Evolutionary conservation across 2,329 filamentous ascomycete species (phyloP).

Genomic region (Apiospora phragmitis): DNA sequence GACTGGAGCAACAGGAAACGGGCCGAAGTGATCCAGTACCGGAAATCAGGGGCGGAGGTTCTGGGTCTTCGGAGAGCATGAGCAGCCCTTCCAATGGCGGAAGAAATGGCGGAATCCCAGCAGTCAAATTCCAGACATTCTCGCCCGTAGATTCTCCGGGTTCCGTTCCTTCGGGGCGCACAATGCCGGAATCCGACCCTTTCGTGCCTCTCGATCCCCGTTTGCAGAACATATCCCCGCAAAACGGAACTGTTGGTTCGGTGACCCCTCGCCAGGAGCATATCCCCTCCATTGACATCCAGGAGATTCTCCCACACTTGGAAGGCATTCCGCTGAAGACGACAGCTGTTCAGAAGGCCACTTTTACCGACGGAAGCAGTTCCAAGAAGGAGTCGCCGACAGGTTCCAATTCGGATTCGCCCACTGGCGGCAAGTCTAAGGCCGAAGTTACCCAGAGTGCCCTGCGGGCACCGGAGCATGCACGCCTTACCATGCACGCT

Average conservation of each 20-base stretch:
- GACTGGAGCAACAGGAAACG: not conserved
- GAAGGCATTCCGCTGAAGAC: conserved; percentile 60
- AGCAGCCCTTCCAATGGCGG: conserved; percentile 18
- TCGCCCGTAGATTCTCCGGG: not conserved
- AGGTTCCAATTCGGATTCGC: conserved; percentile 27
- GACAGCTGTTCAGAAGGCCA: conserved; percentile 51
- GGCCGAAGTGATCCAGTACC: not conserved
- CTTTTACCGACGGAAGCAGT: conserved; percentile 46
- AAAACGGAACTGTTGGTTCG: not conserved
- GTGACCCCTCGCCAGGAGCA: conserved; percentile 29
- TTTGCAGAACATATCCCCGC: conserved; percentile 41
- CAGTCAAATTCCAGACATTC: conserved; percentile 15
- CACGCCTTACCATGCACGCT: conserved; percentile 60
- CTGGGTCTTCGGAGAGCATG: conserved; percentile 8
- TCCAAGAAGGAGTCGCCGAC: conserved; percentile 32
- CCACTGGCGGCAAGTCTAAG: conserved; percentile 24
- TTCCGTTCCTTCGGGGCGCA: conserved; percentile 24
- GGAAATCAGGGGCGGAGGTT: conserved; percentile 19
- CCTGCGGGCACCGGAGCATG: conserved; percentile 48
- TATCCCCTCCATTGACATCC: conserved; percentile 55
- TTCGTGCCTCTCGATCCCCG: conserved; percentile 45
- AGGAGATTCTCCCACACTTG: conserved; percentile 57
- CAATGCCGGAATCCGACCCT: conserved; percentile 37
- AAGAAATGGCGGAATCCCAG: conserved; percentile 16
- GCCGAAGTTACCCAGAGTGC: conserved; percentile 46